Percentiles rank a stretch among this genome's conserved stretches.
phyloP scores from a whole-genome alignment of 2,329 filamentous ascomycete species.

The Lasiodiplodia citricola region DNA sequence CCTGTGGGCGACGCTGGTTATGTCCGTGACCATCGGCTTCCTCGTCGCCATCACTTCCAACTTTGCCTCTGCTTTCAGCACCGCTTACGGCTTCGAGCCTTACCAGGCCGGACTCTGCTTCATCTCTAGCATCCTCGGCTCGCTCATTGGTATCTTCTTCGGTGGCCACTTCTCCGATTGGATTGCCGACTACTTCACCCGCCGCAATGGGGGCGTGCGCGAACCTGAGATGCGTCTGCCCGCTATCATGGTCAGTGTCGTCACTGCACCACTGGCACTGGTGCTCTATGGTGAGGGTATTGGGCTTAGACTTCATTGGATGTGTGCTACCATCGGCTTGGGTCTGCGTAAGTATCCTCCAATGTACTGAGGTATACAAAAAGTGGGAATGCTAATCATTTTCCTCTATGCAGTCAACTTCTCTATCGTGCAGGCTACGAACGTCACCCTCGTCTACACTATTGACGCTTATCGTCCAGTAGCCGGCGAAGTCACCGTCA shows the following conservation, averaged over 20 bases:
- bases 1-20: conserved; percentile 61
- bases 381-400: background rate
- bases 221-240: conserved; percentile 45
- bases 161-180: conserved; percentile 51
- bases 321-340: conserved; percentile 61
- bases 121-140: conserved; percentile 55
- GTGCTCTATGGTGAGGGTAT: conserved; percentile 42
- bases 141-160: conserved; percentile 55
- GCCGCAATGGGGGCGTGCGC: conserved; percentile 36
- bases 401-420: conserved; percentile 52
- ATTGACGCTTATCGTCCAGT: conserved; percentile 65
- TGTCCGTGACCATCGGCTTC: conserved; percentile 62
- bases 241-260: conserved; percentile 36
- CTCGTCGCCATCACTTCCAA: conserved; percentile 46
- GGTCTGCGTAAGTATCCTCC: conserved; percentile 52
- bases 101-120: conserved; percentile 58
- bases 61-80: conserved; percentile 36
- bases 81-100: conserved; percentile 37
- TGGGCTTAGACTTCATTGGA: conserved; percentile 50
- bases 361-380: background rate
- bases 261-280: conserved; percentile 37
- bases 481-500: conserved; percentile 61
- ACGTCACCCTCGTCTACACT: conserved; percentile 62
- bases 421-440: conserved; percentile 61
- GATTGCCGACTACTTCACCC: conserved; percentile 38